These are phyloP conservation scores for Euphorbia celastroides DNA, from an alignment of 441 rosid species.

Conservation along the genomic window DNA sequence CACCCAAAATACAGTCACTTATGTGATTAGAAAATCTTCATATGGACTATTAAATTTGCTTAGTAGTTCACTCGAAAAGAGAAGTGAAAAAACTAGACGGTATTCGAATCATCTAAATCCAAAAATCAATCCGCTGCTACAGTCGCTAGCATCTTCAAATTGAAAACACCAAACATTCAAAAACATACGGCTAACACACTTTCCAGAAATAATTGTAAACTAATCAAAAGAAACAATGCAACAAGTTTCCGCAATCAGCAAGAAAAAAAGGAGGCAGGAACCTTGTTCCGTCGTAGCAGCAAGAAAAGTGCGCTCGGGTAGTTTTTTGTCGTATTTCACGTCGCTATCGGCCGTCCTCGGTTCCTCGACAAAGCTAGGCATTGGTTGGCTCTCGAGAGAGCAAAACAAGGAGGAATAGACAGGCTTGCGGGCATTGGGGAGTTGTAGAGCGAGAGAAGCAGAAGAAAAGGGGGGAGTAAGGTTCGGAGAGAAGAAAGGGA, in stretches of 20 bases:
- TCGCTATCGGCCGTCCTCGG: constrained; percentile 23
- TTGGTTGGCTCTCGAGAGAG: constrained; percentile 36
- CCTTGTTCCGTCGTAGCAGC: constrained; percentile 76
- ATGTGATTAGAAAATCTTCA: not conserved
- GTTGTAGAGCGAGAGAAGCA: not conserved
- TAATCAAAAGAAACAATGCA: not conserved
- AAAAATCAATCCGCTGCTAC: not conserved
- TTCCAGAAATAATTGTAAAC: not conserved
- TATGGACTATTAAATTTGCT: not conserved
- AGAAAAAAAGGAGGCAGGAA: constrained; percentile 9
- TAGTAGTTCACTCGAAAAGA: not conserved
- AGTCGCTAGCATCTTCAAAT: not conserved
- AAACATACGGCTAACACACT: not conserved
- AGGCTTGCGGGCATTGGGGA: constrained; percentile 30
- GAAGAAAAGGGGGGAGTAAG: constrained; percentile 17
- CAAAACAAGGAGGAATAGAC: constrained; percentile 25
- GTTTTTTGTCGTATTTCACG: constrained; percentile 1
- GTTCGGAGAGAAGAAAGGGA: constrained; percentile 23
- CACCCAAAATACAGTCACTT: not conserved
- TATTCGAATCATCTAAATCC: not conserved
- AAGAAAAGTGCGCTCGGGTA: constrained; percentile 43
- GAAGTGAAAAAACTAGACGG: not conserved
- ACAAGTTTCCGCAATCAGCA: not conserved
- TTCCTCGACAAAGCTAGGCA: constrained; percentile 40
- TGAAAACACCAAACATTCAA: not conserved